Base-by-base conservation (phyloP, 139 green algal genomes). In the Parachlorella kessleri region DNA sequence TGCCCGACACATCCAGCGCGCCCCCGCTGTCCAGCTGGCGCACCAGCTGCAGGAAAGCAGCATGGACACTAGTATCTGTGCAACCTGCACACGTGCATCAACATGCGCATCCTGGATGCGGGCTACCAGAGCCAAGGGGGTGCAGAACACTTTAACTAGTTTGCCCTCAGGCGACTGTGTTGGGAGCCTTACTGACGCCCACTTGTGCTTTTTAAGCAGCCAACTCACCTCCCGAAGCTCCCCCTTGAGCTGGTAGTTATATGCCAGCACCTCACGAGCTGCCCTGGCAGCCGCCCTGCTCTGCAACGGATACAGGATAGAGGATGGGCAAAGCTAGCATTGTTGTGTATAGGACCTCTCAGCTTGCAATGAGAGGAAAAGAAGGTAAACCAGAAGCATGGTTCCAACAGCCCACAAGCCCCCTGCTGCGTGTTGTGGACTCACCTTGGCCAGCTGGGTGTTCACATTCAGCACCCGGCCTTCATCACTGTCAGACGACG, bases 1-100 rank as follows among this genome's bases (percentile, higher is more conserved):
- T 66, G 64, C 82, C 82, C 26, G 68, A 70, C 10, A 90, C 63
- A 18, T 88, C 83, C 63, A 90, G 72, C 6, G 83, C 85, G 3
- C 77, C 70, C 10, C 74, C 85, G 9, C 59, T 40, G 55, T 90
- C 85, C 55, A 90, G 76, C 42, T 80, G 66, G 32, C 82, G 68
- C 42, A 82, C 55, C 40, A 90, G 55, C 80, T 86, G 71, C 73
- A 55, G 38, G 6, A 63, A n/a, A n/a, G n/a, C n/a, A n/a, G n/a
- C n/a, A n/a, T 28, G 32, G 66, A 72, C 41, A 41, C 66, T n/a
- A n/a, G n/a, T n/a, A n/a, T n/a, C n/a, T n/a, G n/a, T n/a, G n/a
- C n/a, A n/a, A n/a, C n/a, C n/a, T n/a, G n/a, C n/a, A n/a, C n/a
- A n/a, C n/a, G n/a, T n/a, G n/a, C n/a, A n/a, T n/a, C n/a, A n/a